A percentile compares a stretch with the other conserved stretches of the same genome.
Evolutionary conservation across 2,329 filamentous ascomycete genomes (phyloP).

Genomic region (Fusarium oxysporum): DNA sequence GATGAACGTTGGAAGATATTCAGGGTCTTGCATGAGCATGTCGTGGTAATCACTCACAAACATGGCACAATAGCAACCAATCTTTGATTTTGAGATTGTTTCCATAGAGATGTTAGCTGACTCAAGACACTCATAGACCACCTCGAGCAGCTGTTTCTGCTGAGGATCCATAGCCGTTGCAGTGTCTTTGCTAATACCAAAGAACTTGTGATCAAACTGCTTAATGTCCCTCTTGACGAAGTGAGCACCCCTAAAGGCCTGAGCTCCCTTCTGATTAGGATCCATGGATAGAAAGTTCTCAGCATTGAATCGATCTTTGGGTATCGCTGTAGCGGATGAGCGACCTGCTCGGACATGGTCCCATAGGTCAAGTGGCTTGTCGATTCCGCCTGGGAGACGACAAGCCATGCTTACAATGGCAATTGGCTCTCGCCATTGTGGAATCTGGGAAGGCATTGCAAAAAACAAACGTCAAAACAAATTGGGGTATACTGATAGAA

Average conservation of each 20-base stretch:
- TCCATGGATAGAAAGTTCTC: constrained; percentile 43
- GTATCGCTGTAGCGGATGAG: constrained; percentile 39
- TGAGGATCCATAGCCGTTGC: constrained; percentile 44
- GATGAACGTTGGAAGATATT: constrained; percentile 43
- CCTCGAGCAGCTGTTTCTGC: constrained; percentile 41
- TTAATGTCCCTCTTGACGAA: constrained; percentile 42
- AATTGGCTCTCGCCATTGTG: constrained; percentile 42
- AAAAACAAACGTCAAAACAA: constrained; percentile 10
- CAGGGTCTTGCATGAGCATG: constrained; percentile 43
- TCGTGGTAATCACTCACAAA: constrained; percentile 42
- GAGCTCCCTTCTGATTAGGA: constrained; percentile 39
- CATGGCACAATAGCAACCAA: constrained; percentile 44
- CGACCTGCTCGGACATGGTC: constrained; percentile 39
- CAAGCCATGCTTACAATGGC: constrained; percentile 43
- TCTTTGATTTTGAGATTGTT: constrained; percentile 38
- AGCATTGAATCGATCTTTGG: constrained; percentile 41
- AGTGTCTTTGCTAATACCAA: constrained; percentile 42
- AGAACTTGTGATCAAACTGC: constrained; percentile 45
- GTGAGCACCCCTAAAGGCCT: constrained; percentile 40
- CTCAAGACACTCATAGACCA: constrained; percentile 42
- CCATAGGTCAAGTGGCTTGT: constrained; percentile 42
- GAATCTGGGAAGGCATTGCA: constrained; percentile 34
- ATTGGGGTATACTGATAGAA: neutral
- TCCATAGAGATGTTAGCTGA: constrained; percentile 42
- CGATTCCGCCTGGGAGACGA: constrained; percentile 41